These are phyloP conservation scores for Backusella luteola DNA, from an alignment of 192 early-diverging fungal species.

Conservation along the genomic window DNA sequence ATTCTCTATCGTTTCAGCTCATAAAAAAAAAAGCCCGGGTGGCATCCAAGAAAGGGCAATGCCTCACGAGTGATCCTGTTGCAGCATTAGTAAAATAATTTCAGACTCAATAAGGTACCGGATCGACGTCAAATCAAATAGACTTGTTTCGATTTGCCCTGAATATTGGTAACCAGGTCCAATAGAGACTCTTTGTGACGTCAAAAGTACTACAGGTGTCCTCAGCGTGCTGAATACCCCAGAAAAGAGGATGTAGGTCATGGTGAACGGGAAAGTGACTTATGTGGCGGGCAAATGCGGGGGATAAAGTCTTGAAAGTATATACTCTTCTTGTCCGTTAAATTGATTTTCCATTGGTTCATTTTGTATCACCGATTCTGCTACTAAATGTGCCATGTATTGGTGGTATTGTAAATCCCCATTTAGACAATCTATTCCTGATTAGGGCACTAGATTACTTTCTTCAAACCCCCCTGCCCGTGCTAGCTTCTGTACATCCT, in stretches of 20 bases:
- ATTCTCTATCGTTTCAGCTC: neutral
- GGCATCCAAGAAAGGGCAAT: constrained; percentile 1
- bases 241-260: constrained; percentile 1
- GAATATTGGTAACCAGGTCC: neutral
- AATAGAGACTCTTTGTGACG: constrained; percentile 2
- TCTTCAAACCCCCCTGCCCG: constrained; percentile 13
- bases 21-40: neutral
- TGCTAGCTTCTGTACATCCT: constrained; percentile 2
- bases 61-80: constrained; percentile 12
- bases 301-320: neutral
- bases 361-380: constrained; percentile 6
- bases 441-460: constrained; percentile 14
- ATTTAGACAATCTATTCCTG: neutral
- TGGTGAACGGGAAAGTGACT: constrained; percentile 20
- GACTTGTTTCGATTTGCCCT: constrained; percentile 11
- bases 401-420: constrained; percentile 13
- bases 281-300: constrained; percentile 23
- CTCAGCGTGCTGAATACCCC: neutral
- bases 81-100: constrained; percentile 6
- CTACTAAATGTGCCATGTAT: constrained; percentile 12
- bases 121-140: constrained; percentile 12
- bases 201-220: constrained; percentile 5
- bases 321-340: constrained; percentile 4
- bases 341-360: constrained; percentile 12
- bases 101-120: constrained; percentile 6